Evolutionary conservation across 1,139 yeast species (phyloP).

Genomic region (Keqinozyma sinolaborantium): DNA sequence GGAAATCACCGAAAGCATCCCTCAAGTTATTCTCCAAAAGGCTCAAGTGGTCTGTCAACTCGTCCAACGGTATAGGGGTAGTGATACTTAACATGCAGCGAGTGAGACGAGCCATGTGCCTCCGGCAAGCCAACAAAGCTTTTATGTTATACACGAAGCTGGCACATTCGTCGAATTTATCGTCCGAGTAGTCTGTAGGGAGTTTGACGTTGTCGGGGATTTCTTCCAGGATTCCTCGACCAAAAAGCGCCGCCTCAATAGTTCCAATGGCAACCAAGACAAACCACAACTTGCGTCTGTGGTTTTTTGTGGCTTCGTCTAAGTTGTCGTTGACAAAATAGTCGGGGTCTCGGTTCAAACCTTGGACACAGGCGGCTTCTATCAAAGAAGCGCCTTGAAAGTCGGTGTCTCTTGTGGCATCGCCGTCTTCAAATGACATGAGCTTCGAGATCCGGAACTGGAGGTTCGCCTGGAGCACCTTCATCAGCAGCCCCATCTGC

Average conservation of each 20-base stretch:
- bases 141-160: slow-evolving; percentile 1
- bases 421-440: slow-evolving; percentile 31
- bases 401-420: slow-evolving; percentile 25
- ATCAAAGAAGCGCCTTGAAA: slow-evolving; percentile 19
- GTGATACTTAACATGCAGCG: slow-evolving; percentile 8
- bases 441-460: slow-evolving; percentile 24
- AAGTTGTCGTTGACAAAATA: slow-evolving; percentile 22
- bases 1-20: slow-evolving; percentile 5
- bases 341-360: slow-evolving; percentile 51
- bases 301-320: slow-evolving; percentile 26
- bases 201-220: too few relatives aligned
- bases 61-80: slow-evolving; percentile 6
- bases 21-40: slow-evolving; percentile 8
- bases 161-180: neutral
- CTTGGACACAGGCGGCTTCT: slow-evolving; percentile 48
- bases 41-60: slow-evolving; percentile 5
- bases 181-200: neutral
- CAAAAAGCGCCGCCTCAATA: slow-evolving; percentile 9
- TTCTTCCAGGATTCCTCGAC: slow-evolving; percentile 3
- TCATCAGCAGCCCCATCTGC: slow-evolving; percentile 38
- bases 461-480: slow-evolving; percentile 44
- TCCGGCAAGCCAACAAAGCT: slow-evolving; percentile 3
- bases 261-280: slow-evolving; percentile 9
- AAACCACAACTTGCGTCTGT: slow-evolving; percentile 47
- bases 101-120: slow-evolving; percentile 4